These are phyloP conservation scores for Amorphotheca resinae DNA, from an alignment of 495 filamentous ascomycete species.

Conservation along the genomic window DNA sequence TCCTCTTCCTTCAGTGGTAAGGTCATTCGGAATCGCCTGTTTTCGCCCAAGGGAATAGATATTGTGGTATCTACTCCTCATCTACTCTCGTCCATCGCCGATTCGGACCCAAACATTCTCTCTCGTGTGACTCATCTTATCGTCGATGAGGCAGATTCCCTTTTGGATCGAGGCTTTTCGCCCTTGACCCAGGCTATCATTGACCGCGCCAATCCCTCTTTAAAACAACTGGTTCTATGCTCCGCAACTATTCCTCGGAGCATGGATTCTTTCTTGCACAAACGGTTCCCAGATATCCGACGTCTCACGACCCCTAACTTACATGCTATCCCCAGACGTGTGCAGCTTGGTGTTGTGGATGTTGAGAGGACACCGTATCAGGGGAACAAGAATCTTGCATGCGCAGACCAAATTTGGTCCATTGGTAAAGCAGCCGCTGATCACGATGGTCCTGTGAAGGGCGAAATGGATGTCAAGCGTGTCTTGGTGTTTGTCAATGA, in stretches of 20 bases:
- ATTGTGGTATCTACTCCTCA: conserved; percentile 81
- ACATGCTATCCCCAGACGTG: conserved; percentile 87
- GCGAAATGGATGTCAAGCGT: conserved; percentile 54
- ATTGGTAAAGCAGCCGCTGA: conserved; percentile 69
- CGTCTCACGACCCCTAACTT: conserved; percentile 89
- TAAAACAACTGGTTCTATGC: conserved; percentile 86
- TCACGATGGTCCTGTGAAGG: conserved; percentile 31
- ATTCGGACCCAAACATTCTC: conserved; percentile 77
- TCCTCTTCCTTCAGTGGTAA: conserved; percentile 60
- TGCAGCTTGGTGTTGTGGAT: conserved; percentile 89
- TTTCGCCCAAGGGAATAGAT: conserved; percentile 71
- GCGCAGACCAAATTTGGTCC: conserved; percentile 86
- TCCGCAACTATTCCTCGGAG: conserved; percentile 90
- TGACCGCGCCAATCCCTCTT: conserved; percentile 58
- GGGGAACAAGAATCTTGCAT: conserved; percentile 81
- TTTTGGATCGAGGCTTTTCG: conserved; percentile 84
- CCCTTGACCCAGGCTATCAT: conserved; percentile 71
- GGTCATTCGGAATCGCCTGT: conserved; percentile 79
- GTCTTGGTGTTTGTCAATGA: conserved; percentile 97
- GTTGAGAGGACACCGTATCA: conserved; percentile 78
- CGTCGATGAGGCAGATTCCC: conserved; percentile 88
- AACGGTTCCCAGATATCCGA: conserved; percentile 66
- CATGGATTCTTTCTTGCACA: conserved; percentile 69
- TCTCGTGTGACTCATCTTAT: conserved; percentile 78
- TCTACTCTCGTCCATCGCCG: conserved; percentile 70